A percentile compares a stretch with the other conserved stretches of the same genome.
Evolutionary conservation across 2,329 filamentous ascomycete species (phyloP).

Genomic region (Cytospora mali): DNA sequence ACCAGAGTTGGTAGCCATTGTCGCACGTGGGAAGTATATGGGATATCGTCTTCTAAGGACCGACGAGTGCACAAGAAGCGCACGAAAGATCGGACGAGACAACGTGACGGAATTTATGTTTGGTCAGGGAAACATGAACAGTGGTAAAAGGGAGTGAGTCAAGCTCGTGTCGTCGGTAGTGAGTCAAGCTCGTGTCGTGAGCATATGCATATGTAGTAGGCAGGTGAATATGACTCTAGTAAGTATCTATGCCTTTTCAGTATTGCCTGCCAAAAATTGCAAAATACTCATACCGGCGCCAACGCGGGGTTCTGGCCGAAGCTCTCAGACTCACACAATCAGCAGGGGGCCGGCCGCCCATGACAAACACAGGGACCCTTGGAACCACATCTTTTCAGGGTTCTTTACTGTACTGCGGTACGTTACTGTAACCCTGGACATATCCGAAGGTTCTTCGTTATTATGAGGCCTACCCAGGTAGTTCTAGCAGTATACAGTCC

Average conservation of each 20-base stretch:
- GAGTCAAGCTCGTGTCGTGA: constrained; percentile 16
- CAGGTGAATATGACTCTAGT: not conserved
- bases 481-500: not conserved
- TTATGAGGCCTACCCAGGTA: too few species aligned
- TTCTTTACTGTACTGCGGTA: too few species aligned
- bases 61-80: constrained; percentile 61
- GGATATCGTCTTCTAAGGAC: constrained; percentile 50
- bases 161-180: constrained; percentile 12
- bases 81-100: constrained; percentile 42
- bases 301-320: not conserved
- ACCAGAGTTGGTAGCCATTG: constrained; percentile 62
- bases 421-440: not conserved
- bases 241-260: not conserved
- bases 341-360: not conserved
- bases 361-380: too few species aligned
- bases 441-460: too few species aligned
- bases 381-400: too few species aligned
- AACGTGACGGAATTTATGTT: constrained; percentile 32
- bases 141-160: constrained; percentile 16
- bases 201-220: not conserved
- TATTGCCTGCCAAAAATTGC: not conserved
- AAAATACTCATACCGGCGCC: not conserved
- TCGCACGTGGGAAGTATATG: constrained; percentile 45
- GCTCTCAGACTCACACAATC: not conserved
- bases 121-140: not conserved